Conservation (phyloP, 495 filamentous ascomycete species). For the Rhypophila decipiens region DNA sequence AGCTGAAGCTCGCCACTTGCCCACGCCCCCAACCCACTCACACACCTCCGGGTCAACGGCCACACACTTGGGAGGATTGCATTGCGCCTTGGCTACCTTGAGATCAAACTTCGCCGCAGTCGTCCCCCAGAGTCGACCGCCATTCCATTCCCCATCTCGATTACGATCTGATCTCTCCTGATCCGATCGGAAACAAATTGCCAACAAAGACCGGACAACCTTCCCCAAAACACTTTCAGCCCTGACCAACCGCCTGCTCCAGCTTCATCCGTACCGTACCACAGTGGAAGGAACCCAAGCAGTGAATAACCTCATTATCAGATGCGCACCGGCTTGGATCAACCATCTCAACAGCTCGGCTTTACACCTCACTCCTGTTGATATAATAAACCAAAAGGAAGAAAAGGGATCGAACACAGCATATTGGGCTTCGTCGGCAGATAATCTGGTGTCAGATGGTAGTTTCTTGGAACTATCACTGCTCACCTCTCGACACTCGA, state of each 20-base stretch:
- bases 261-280: no score
- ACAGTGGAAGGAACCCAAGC: no score
- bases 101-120: neutral
- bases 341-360: no score
- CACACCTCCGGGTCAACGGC: neutral
- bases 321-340: no score
- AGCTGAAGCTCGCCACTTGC: slow-evolving; percentile 6
- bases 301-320: no score
- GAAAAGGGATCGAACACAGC: no score
- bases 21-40: neutral
- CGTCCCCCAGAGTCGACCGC: neutral
- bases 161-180: neutral
- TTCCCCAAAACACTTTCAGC: no score
- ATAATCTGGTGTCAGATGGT: slow-evolving; percentile 12
- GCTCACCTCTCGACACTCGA: slow-evolving; percentile 10
- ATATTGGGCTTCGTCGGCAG: no score
- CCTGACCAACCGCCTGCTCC: no score
- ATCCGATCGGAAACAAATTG: neutral
- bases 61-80: slow-evolving; percentile 1
- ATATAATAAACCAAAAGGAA: no score
- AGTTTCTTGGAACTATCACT: slow-evolving; percentile 8
- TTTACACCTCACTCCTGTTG: no score
- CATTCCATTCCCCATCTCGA: neutral
- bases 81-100: neutral
- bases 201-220: no score